phyloP scores from a whole-genome alignment of 2,329 filamentous ascomycete genomes.

The Corniculantispora saksenae region DNA sequence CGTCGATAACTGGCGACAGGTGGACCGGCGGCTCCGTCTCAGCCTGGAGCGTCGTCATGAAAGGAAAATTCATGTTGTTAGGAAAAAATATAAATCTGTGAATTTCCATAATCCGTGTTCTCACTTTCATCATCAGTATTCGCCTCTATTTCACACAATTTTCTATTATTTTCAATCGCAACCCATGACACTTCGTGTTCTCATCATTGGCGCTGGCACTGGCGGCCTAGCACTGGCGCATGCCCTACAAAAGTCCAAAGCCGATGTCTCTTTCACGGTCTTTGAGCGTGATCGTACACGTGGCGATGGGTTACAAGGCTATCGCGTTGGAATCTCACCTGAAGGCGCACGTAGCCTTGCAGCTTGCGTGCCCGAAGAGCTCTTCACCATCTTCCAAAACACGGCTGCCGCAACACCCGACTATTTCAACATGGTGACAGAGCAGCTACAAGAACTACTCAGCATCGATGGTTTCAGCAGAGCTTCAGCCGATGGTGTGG shows the following conservation, averaged over 20 bases:
- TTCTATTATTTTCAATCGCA: not conserved
- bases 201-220: constrained; percentile 25
- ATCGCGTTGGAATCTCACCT: constrained; percentile 26
- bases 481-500: constrained; percentile 19
- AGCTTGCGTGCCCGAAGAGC: constrained; percentile 17
- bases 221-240: constrained; percentile 24
- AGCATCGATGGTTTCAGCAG: constrained; percentile 19
- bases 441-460: constrained; percentile 18
- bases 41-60: not conserved
- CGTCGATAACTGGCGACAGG: constrained; percentile 8
- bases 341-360: constrained; percentile 24
- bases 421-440: constrained; percentile 21
- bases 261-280: constrained; percentile 21
- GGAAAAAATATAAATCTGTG: not conserved
- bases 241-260: constrained; percentile 19
- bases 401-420: constrained; percentile 21
- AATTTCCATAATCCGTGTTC: not conserved
- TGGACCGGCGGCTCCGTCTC: constrained; percentile 4
- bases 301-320: constrained; percentile 24
- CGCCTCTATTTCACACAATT: not conserved
- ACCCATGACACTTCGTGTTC: constrained; percentile 17
- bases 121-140: not conserved
- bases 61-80: not conserved
- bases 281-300: constrained; percentile 25
- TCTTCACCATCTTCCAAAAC: constrained; percentile 22